phyloP scores from a whole-genome alignment of 176 grass and related monocot species.

The Cenchrus purpureus region DNA sequence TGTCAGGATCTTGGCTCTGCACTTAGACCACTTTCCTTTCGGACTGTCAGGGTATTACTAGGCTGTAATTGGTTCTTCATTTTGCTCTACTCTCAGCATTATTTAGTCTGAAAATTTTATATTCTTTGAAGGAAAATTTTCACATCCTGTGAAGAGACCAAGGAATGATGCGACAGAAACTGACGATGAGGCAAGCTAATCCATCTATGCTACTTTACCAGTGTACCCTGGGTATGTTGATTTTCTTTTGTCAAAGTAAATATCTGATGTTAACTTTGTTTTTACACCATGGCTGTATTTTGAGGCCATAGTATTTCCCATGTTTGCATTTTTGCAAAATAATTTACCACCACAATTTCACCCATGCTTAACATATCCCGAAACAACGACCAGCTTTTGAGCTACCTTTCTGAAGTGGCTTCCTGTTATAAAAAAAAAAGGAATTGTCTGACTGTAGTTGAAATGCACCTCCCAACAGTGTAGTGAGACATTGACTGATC shows the following conservation, averaged over 20 bases:
- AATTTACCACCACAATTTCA: neutral
- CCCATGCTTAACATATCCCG: neutral
- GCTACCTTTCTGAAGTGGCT: conserved; percentile 1
- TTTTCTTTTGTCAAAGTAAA: conserved; percentile 14
- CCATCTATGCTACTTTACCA: conserved; percentile 12
- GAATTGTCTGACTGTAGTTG: conserved; percentile 8
- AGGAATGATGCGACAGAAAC: conserved; percentile 56
- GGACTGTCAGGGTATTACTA: neutral
- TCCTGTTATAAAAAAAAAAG: neutral
- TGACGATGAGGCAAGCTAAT: conserved; percentile 75
- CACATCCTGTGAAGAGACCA: conserved; percentile 50
- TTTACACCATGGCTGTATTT: neutral
- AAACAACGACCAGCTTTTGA: neutral
- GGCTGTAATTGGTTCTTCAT: conserved; percentile 20
- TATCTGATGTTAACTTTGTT: neutral
- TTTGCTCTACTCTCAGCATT: conserved; percentile 17
- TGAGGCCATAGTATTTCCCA: neutral
- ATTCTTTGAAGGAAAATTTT: conserved; percentile 56
- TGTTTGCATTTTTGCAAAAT: neutral
- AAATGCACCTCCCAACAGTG: conserved; percentile 1
- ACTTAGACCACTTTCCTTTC: neutral
- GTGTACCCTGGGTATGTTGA: conserved; percentile 44
- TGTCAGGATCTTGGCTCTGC: neutral
- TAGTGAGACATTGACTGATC: conserved; percentile 12
- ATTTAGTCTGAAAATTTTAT: conserved; percentile 44